Percentiles rank a stretch among this genome's conserved stretches.
Evolutionary conservation across 495 filamentous ascomycete species (phyloP).

Genomic region (Beverwykella pulmonaria): DNA sequence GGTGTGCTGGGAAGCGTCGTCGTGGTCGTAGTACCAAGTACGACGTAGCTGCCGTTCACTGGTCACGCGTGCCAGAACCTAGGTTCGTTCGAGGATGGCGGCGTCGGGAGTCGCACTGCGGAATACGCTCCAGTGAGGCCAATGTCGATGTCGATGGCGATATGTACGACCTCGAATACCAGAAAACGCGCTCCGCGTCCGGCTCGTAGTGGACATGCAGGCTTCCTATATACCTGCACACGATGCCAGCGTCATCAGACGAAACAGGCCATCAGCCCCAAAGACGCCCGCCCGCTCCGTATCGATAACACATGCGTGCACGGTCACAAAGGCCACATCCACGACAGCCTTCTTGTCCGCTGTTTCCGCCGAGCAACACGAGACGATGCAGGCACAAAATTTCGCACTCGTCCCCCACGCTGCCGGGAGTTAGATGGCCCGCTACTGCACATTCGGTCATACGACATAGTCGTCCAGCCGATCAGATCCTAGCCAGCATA

Average conservation of each 20-base stretch:
- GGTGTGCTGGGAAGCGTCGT: not conserved
- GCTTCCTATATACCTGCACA: not conserved
- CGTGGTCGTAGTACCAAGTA: constrained; percentile 2
- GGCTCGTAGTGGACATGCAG: not conserved
- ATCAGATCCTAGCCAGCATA: not conserved
- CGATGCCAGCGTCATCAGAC: not conserved
- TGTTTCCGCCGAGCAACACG: not conserved
- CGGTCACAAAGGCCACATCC: not conserved
- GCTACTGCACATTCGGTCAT: not conserved
- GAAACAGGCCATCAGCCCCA: not conserved
- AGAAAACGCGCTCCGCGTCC: not conserved
- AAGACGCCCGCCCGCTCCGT: constrained; percentile 1
- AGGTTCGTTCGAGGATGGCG: not conserved
- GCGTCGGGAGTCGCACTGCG: not conserved
- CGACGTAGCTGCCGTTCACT: not conserved
- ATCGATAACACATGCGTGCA: not conserved
- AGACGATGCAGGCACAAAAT: not conserved
- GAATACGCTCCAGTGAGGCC: not conserved
- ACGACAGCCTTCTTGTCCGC: not conserved
- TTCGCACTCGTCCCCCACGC: not conserved
- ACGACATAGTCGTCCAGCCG: not conserved
- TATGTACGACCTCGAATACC: not conserved
- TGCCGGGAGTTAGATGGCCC: not conserved
- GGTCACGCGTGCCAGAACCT: constrained; percentile 1
- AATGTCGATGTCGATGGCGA: not conserved